Evolutionary conservation across 2,329 filamentous ascomycete genomes (phyloP).

Genomic region (Hymenotorrendiella dingleyae): DNA sequence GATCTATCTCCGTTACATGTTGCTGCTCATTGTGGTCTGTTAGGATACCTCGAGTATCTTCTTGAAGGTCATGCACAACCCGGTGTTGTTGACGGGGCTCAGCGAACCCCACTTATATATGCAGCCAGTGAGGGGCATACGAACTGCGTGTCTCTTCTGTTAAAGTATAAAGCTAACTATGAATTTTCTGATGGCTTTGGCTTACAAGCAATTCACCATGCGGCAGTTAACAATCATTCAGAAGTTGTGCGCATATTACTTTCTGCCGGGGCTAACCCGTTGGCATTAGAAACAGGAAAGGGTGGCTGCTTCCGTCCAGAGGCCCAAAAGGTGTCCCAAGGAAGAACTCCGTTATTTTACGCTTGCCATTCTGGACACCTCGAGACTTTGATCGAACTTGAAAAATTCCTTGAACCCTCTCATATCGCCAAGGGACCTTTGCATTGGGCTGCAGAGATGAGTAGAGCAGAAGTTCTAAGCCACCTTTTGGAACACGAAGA

Average conservation of each 20-base stretch:
- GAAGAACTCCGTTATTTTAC: too few relatives aligned
- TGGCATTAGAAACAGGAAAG: too few relatives aligned
- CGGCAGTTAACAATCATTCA: conserved; percentile 27
- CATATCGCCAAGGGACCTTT: too few relatives aligned
- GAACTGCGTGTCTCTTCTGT: background rate
- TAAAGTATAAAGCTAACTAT: background rate
- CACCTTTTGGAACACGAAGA: conserved; percentile 1
- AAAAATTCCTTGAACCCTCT: too few relatives aligned
- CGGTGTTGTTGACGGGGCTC: background rate
- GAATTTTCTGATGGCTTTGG: conserved; percentile 26
- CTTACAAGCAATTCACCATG: conserved; percentile 30
- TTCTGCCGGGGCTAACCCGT: conserved; percentile 31
- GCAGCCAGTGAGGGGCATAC: conserved; percentile 2
- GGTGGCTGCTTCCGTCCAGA: too few relatives aligned
- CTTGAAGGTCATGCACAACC: background rate
- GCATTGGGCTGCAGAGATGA: too few relatives aligned
- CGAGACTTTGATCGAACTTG: too few relatives aligned
- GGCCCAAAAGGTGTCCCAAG: too few relatives aligned
- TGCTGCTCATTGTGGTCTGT: conserved; percentile 12
- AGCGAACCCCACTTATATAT: conserved; percentile 4
- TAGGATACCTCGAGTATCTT: conserved; percentile 3
- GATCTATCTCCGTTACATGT: conserved; percentile 20
- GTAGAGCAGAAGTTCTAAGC: too few relatives aligned
- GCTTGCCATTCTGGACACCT: too few relatives aligned
- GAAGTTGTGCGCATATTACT: conserved; percentile 27